These are phyloP conservation scores for Claviceps quebecensis DNA, from an alignment of 2,329 filamentous ascomycete genomes.

Conservation along the genomic window DNA sequence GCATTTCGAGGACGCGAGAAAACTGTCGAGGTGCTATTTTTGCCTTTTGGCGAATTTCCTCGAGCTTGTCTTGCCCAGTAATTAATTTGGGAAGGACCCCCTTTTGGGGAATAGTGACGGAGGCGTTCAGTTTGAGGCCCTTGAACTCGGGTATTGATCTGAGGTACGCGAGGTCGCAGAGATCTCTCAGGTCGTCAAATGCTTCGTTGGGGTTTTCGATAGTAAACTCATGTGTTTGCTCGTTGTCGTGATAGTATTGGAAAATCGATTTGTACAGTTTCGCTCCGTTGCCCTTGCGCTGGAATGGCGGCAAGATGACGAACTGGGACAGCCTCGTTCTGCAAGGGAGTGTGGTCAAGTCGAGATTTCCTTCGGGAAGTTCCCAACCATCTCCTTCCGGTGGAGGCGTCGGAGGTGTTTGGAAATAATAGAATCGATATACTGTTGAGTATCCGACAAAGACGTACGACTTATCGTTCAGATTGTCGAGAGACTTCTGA, in stretches of 20 bases:
- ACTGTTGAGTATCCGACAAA: conserved; percentile 85
- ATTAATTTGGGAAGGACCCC: conserved; percentile 37
- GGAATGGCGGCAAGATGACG: conserved; percentile 76
- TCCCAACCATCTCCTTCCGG: conserved; percentile 27
- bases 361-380: conserved; percentile 29
- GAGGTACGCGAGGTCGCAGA: conserved; percentile 56
- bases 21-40: conserved; percentile 74
- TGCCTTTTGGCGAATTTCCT: conserved; percentile 40
- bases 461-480: conserved; percentile 48
- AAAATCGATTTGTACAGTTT: conserved; percentile 74
- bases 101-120: conserved; percentile 32
- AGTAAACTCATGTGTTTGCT: conserved; percentile 67
- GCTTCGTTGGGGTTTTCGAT: conserved; percentile 87
- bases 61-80: conserved; percentile 41
- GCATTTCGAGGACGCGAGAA: conserved; percentile 59
- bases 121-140: conserved; percentile 39
- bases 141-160: conserved; percentile 44
- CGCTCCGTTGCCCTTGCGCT: conserved; percentile 64
- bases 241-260: conserved; percentile 48
- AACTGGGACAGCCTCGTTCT: conserved; percentile 87
- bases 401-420: conserved; percentile 30
- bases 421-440: conserved; percentile 66
- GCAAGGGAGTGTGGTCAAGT: conserved; percentile 51
- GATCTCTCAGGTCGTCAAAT: conserved; percentile 68
- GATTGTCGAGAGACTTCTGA: conserved; percentile 26